Evolutionary conservation across 2,329 filamentous ascomycete species (phyloP).

Genomic region (Tolypocladium endophyticum): DNA sequence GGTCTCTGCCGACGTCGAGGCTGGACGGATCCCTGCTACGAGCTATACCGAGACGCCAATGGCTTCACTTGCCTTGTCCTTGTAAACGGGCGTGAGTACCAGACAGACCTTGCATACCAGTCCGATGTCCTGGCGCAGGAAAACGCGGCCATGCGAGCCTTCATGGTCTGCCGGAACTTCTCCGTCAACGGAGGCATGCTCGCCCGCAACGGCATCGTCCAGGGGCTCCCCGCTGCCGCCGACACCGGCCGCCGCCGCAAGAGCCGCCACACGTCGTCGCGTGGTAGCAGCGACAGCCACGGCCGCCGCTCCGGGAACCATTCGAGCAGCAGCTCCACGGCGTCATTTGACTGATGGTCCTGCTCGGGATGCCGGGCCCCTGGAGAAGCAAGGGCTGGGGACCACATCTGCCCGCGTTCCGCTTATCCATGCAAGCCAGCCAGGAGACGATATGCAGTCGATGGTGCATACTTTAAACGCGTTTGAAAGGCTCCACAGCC

Average conservation of each 20-base stretch:
- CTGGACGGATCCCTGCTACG: slow-evolving; percentile 86
- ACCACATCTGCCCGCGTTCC: not conserved
- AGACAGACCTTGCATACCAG: slow-evolving; percentile 77
- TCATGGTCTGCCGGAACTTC: slow-evolving; percentile 97
- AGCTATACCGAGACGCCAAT: slow-evolving; percentile 61
- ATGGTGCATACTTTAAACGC: slow-evolving; percentile 16
- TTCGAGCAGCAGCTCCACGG: slow-evolving; percentile 53
- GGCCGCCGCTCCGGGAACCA: slow-evolving; percentile 44
- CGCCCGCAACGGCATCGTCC: slow-evolving; percentile 57
- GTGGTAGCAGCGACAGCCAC: slow-evolving; percentile 32
- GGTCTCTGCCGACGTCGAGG: slow-evolving; percentile 90
- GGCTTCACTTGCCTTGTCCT: slow-evolving; percentile 86
- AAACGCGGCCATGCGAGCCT: slow-evolving; percentile 89
- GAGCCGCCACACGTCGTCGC: slow-evolving; percentile 39
- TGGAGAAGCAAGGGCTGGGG: slow-evolving; percentile 2
- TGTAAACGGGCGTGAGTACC: slow-evolving; percentile 94
- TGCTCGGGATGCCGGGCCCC: not conserved
- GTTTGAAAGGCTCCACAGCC: slow-evolving; percentile 29
- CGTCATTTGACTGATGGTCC: slow-evolving; percentile 42
- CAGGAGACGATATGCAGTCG: slow-evolving; percentile 1
- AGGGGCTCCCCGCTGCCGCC: slow-evolving; percentile 47
- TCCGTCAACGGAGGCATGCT: slow-evolving; percentile 93
- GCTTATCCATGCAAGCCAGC: not conserved
- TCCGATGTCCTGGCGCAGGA: slow-evolving; percentile 78
- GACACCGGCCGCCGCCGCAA: slow-evolving; percentile 38